Evolutionary conservation across 129 eudicot genomes (phyloP).

Genomic region (Tanacetum coccineum): DNA sequence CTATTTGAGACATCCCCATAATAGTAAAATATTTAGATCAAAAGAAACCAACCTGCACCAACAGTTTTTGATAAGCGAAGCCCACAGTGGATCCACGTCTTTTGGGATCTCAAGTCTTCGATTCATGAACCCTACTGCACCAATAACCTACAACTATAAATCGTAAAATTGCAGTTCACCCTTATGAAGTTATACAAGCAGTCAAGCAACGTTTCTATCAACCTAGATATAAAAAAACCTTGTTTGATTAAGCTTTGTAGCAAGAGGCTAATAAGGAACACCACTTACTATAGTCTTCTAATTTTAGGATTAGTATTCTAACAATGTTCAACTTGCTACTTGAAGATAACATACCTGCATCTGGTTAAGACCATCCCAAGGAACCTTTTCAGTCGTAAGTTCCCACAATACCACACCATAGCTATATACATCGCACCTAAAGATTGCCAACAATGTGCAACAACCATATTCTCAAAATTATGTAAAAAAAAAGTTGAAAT

Average conservation of each 20-base stretch:
- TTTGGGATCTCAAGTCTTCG: conserved; percentile 67
- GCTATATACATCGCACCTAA: conserved; percentile 74
- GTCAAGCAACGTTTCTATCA: too few species aligned
- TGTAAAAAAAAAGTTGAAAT: neutral
- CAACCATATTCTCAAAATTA: neutral
- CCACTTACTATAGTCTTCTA: neutral
- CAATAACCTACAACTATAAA: conserved; percentile 54
- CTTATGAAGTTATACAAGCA: neutral
- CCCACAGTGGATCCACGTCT: conserved; percentile 77
- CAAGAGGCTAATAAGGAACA: neutral
- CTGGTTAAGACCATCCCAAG: conserved; percentile 71
- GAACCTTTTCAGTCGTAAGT: conserved; percentile 65
- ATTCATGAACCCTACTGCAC: conserved; percentile 86
- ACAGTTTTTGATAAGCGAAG: conserved; percentile 66
- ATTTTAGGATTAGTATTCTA: neutral
- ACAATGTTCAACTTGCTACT: neutral
- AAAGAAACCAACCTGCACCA: conserved; percentile 50
- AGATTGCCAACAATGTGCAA: conserved; percentile 12
- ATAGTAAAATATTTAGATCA: neutral
- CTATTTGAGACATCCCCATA: neutral
- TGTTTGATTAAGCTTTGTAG: neutral
- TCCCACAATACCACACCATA: conserved; percentile 84
- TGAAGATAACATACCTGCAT: conserved; percentile 56
- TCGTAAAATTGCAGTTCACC: too few species aligned
- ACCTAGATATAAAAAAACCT: neutral